Base-by-base conservation (phyloP, 352 stramenopile species). In the Phytophthora syringae region DNA sequence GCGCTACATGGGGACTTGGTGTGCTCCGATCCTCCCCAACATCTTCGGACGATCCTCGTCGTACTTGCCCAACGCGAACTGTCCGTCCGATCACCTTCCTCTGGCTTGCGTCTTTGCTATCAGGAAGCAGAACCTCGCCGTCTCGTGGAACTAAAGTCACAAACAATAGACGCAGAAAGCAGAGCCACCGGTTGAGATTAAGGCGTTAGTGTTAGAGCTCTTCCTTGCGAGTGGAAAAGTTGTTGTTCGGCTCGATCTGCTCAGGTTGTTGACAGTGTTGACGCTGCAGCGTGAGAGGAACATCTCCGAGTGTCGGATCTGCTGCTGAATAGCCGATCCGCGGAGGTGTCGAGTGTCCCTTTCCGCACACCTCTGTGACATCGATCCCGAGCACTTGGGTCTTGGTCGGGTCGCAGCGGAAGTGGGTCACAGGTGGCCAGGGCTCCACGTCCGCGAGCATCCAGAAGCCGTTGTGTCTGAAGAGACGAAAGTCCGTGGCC, bases 41-140 rank as follows among this genome's bases (percentile, higher is more conserved):
- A 43, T 60, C 15, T 66, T 69, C 6, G 60, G 53, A 2, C 63
- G 70, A 0, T 52, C 64, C 15, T 74, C 51, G 1, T 52, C 67
- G n/a, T 89, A 74, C 70, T 60, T 96, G 9, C 89, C 89, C 16
- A 96, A 96, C 58, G 53, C 52, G 0, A 43, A 60, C 2, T 94
- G 81, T 45, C 75, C 89, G 11, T 96, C 89, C 7, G 87, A 96
- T 59, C 89, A 96, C 61, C 66, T 95, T 12, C 77, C 87, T 25
- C 58, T 96, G 12, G 74, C 79, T 18, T 89, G 76, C 5, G 80
- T 90, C n/a, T 82, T 96, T 44, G 79, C 79, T 1, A 64, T 90
- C 36, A 52, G 55, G 30, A 67, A 67, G 39, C 67, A 88, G 34
- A 78, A 80, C 43, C 34, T 88, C 9, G 66, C 82, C 0, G 69